A percentile compares a stretch with the other conserved stretches of the same genome.
Conservation (phyloP, 2,329 filamentous ascomycete genomes). For the Thermomyces lanuginosus region DNA sequence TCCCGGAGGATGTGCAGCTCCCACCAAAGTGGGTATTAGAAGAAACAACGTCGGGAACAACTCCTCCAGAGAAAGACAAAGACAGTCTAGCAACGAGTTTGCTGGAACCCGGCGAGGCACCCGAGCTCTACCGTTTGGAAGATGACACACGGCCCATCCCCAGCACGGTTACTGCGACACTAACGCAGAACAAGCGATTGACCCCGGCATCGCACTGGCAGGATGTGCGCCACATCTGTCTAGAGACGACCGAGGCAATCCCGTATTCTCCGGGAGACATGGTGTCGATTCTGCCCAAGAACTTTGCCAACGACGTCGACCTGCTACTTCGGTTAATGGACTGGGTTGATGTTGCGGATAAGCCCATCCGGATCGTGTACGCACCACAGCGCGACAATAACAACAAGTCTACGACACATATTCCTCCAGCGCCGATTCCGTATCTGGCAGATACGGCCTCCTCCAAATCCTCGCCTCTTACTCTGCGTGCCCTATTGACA, state of each 20-base stretch:
- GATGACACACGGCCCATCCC: constrained; percentile 42
- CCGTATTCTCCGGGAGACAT: constrained; percentile 59
- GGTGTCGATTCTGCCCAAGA: constrained; percentile 70
- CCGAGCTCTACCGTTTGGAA: constrained; percentile 16
- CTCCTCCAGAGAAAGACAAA: constrained; percentile 2
- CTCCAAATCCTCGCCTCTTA: constrained; percentile 25
- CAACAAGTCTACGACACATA: constrained; percentile 8
- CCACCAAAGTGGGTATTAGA: constrained; percentile 54
- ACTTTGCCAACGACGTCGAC: constrained; percentile 67
- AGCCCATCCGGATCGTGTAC: constrained; percentile 42
- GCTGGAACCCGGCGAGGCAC: constrained; percentile 2
- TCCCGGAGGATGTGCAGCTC: constrained; percentile 57
- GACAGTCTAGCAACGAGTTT: constrained; percentile 1
- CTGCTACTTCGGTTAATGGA: constrained; percentile 60
- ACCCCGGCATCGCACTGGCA: constrained; percentile 75
- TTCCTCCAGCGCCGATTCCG: constrained; percentile 16
- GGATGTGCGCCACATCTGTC: constrained; percentile 67
- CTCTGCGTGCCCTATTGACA: constrained; percentile 58
- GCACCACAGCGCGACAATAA: constrained; percentile 12
- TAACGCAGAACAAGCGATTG: constrained; percentile 53
- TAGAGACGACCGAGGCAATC: constrained; percentile 33
- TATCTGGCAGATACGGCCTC: constrained; percentile 19
- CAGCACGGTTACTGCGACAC: constrained; percentile 37
- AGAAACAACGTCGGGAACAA: constrained; percentile 3
- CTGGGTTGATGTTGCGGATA: constrained; percentile 61